Evolutionary conservation across 805 yeast species (phyloP).

Genomic region (Zygosaccharomyces siamensis): DNA sequence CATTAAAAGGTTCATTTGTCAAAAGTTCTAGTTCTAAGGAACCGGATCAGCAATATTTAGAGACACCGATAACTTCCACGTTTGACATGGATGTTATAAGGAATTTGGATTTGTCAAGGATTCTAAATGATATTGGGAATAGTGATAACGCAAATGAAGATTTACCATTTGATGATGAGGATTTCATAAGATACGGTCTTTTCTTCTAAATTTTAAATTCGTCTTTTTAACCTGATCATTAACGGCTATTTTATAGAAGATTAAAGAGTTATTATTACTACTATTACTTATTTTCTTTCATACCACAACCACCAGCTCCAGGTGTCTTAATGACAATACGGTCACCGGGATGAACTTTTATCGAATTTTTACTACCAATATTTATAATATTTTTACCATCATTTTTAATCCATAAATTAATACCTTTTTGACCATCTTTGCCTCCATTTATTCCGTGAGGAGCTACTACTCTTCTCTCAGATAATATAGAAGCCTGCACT

Average conservation of each 20-base stretch:
- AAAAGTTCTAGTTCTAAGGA: not conserved
- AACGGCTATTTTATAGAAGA: not conserved
- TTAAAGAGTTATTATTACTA: no score
- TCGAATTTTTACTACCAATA: conserved; percentile 70
- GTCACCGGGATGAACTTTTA: conserved; percentile 56
- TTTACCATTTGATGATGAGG: conserved; percentile 11
- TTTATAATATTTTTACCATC: conserved; percentile 37
- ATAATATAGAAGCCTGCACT: conserved; percentile 71
- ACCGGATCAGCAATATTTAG: not conserved
- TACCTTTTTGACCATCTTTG: conserved; percentile 65
- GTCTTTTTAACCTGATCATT: no score
- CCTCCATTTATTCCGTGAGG: conserved; percentile 92
- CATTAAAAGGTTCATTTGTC: conserved; percentile 5
- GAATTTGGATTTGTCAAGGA: conserved; percentile 15
- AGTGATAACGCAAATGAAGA: conserved; percentile 1
- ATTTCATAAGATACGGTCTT: conserved; percentile 9
- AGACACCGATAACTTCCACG: not conserved
- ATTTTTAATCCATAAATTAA: conserved; percentile 49
- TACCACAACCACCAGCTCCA: conserved; percentile 83
- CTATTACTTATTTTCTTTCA: not conserved
- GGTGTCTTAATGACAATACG: conserved; percentile 66
- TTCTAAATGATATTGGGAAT: conserved; percentile 10
- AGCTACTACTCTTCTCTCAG: conserved; percentile 78
- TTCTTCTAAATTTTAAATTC: not conserved
- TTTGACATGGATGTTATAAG: conserved; percentile 8